Evolutionary conservation across 345 rosid genomes (phyloP).

Genomic region (Lepidium africanum): DNA sequence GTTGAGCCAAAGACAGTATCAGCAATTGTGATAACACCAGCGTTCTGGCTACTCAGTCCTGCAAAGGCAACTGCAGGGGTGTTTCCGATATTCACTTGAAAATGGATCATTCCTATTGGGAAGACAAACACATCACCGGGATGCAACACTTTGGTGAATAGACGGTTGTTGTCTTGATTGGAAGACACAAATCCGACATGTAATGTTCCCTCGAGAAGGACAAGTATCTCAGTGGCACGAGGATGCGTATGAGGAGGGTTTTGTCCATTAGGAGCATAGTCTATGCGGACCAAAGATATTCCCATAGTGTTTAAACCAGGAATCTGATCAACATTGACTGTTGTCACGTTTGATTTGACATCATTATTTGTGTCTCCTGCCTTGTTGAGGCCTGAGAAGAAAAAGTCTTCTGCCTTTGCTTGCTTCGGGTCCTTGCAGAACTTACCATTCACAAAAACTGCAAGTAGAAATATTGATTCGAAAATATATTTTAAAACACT

Average conservation of each 20-base stretch:
- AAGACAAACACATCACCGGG: slow-evolving; percentile 49
- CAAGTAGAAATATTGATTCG: neutral
- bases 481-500: too few relatives aligned
- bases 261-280: slow-evolving; percentile 29
- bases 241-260: slow-evolving; percentile 36
- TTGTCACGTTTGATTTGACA: slow-evolving; percentile 29
- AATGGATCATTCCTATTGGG: slow-evolving; percentile 38
- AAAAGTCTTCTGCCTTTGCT: slow-evolving; percentile 28
- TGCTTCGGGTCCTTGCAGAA: slow-evolving; percentile 31
- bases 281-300: slow-evolving; percentile 27
- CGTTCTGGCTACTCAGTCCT: slow-evolving; percentile 25
- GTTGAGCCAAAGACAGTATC: slow-evolving; percentile 28
- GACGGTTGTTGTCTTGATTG: slow-evolving; percentile 29
- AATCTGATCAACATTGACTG: slow-evolving; percentile 22
- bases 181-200: slow-evolving; percentile 32
- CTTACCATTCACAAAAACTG: slow-evolving; percentile 35
- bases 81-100: slow-evolving; percentile 36
- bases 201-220: slow-evolving; percentile 28
- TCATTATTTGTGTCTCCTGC: slow-evolving; percentile 20
- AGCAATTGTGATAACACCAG: slow-evolving; percentile 29
- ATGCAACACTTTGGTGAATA: slow-evolving; percentile 35
- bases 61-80: slow-evolving; percentile 19
- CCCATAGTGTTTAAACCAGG: slow-evolving; percentile 30
- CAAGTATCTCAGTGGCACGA: slow-evolving; percentile 31
- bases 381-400: slow-evolving; percentile 19